phyloP scores from a whole-genome alignment of 1,284 basidiomycete genomes.

The Ustilago hordei region DNA sequence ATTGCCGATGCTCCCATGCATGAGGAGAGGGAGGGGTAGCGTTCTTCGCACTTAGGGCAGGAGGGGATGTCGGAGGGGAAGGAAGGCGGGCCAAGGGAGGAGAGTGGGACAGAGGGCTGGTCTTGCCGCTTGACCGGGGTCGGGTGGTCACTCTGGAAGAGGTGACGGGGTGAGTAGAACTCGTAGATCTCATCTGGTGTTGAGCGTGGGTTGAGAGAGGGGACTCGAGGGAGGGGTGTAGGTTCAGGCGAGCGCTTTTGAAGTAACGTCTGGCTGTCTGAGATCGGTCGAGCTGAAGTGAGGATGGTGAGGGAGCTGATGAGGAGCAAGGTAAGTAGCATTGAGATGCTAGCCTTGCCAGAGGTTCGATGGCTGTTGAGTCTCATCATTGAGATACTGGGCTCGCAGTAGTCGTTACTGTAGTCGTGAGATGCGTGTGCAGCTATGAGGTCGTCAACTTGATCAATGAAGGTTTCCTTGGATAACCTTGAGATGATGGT shows the following conservation, averaged over 20 bases:
- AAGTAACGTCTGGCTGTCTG: not conserved
- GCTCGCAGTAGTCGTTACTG: not conserved
- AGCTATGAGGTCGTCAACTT: not conserved
- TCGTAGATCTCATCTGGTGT: slow-evolving; percentile 51
- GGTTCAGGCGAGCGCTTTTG: slow-evolving; percentile 28
- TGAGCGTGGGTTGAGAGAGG: slow-evolving; percentile 23
- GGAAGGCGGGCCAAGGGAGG: slow-evolving; percentile 43
- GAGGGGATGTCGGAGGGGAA: slow-evolving; percentile 56
- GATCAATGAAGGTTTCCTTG: not conserved
- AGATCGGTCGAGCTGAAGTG: slow-evolving; percentile 13
- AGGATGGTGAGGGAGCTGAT: not conserved
- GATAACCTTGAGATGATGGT: slow-evolving; percentile 5
- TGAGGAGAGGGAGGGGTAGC: slow-evolving; percentile 50
- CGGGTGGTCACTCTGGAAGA: not conserved
- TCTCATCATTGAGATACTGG: slow-evolving; percentile 2
- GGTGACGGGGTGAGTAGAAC: slow-evolving; percentile 41
- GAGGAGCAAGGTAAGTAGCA: not conserved
- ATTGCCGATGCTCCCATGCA: slow-evolving; percentile 56
- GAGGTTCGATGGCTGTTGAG: not conserved
- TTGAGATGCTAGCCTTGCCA: not conserved
- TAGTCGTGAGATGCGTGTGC: not conserved
- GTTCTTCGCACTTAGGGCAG: slow-evolving; percentile 56
- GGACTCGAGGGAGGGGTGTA: slow-evolving; percentile 32
- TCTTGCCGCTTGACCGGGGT: slow-evolving; percentile 34
- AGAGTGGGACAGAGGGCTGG: slow-evolving; percentile 44